Evolutionary conservation across 2,329 filamentous ascomycete genomes (phyloP), one percentile per base, ranked within the genome.

Genomic region (Fusarium begoniae): DNA sequence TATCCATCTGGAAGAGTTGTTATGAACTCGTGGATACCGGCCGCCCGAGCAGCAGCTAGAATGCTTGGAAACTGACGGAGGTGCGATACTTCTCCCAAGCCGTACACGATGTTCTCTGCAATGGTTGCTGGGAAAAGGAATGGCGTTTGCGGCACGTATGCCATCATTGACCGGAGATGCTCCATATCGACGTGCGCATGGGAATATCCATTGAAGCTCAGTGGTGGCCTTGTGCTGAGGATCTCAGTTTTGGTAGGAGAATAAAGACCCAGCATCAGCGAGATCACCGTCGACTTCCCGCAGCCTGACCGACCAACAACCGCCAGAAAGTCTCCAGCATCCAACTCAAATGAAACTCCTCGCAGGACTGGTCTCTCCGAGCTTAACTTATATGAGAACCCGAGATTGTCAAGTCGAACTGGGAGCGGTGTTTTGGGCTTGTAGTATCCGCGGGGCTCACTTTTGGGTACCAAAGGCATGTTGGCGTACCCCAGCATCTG

Each of bases 211-310:
- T 86, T 88, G 74, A 94, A 90, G 4, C 86, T 89, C 6, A 94
- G 81, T 0, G 87, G 81, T 12, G 75, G 67, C 15, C 43, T 17
- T 14, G 37, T 62, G 15, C 61, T 59, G 44, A 66, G 26, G 12
- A 62, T 28, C 3, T 68, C 28, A 4, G 54, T 13, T 53, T 63
- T 6, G 43, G 53, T n/a, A 1, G 87, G 86, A 5, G 81, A 74
- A 74, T 96, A 94, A 1, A 98, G 85, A 2, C 92, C 90, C 8
- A 97, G 83, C 0, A 98, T 85, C 0, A 98, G 84, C 0, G 92
- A 89, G 2, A 92, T 88, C 41, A 98, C 87, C 0, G 96, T 98
- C 20, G 93, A 95, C 83, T 99, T 98, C 2, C 96, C 96, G n/a
- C 92, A 94, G 0, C 96, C 96, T 0, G 95, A 98, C 2, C 89